phyloP scores from a whole-genome alignment of 2,329 filamentous ascomycete genomes.

The Nigrospora oryzae region DNA sequence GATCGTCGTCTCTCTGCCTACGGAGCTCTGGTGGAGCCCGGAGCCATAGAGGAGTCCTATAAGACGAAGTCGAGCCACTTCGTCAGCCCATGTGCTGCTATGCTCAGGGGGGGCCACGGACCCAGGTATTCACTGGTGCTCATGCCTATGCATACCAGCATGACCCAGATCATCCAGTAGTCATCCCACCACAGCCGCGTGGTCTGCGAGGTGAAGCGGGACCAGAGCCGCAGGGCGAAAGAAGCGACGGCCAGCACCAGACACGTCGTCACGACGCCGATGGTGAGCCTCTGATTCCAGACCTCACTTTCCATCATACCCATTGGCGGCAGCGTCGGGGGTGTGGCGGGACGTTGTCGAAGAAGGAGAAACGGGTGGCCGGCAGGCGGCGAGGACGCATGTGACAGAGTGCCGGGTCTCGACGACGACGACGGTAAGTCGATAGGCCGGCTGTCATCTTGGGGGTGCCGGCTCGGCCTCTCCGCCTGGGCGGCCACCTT shows the following conservation, averaged over 20 bases:
- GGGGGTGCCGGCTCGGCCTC: too few relatives aligned
- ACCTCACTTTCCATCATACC: background rate
- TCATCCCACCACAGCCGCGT: slow-evolving; percentile 19
- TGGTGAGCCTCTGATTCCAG: slow-evolving; percentile 14
- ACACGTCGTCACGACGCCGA: slow-evolving; percentile 16
- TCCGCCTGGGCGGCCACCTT: too few relatives aligned
- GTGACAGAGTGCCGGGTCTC: too few relatives aligned
- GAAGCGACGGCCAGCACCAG: slow-evolving; percentile 14
- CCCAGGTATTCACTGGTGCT: slow-evolving; percentile 13
- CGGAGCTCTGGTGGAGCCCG: background rate
- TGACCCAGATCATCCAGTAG: slow-evolving; percentile 18
- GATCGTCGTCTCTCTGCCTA: background rate
- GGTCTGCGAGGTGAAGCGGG: slow-evolving; percentile 10
- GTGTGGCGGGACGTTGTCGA: background rate
- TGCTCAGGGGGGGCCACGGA: background rate
- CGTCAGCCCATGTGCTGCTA: background rate
- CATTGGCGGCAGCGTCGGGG: background rate
- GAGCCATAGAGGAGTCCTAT: slow-evolving; percentile 1
- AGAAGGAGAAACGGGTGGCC: background rate
- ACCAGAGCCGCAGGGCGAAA: slow-evolving; percentile 16
- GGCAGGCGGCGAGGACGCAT: background rate
- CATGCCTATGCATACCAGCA: slow-evolving; percentile 15
- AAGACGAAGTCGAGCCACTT: background rate
- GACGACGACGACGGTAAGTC: too few relatives aligned
- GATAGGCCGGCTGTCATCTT: too few relatives aligned